A percentile compares a stretch with the other conserved stretches of the same genome.
phyloP scores from a whole-genome alignment of 257 asterid genomes.

The Linderniella brevidens region DNA sequence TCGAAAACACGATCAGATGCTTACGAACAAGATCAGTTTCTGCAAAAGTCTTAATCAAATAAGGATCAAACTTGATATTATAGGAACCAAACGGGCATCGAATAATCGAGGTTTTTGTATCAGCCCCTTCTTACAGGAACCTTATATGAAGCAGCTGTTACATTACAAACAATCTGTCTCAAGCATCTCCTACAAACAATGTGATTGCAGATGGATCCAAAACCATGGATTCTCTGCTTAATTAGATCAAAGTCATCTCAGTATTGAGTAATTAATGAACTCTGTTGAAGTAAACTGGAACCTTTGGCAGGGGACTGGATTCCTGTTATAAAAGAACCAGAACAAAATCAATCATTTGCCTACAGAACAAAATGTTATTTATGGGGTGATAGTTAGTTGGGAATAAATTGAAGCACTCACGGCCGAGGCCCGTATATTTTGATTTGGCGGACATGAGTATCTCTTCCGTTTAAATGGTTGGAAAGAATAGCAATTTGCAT shows the following conservation, averaged over 20 bases:
- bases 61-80: no score
- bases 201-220: background rate
- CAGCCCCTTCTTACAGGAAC: no score
- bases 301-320: slow-evolving; percentile 76
- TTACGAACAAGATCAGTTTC: no score
- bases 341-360: slow-evolving; percentile 5
- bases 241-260: slow-evolving; percentile 35
- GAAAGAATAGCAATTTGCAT: slow-evolving; percentile 71
- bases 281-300: slow-evolving; percentile 84
- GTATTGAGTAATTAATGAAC: slow-evolving; percentile 60
- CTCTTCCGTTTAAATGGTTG: slow-evolving; percentile 89
- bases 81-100: no score
- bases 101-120: no score
- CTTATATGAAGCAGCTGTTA: no score
- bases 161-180: no score
- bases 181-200: slow-evolving; percentile 1
- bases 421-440: slow-evolving; percentile 89
- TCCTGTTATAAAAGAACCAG: slow-evolving; percentile 35
- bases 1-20: no score
- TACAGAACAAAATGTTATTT: background rate
- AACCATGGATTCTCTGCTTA: background rate
- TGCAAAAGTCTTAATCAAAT: no score
- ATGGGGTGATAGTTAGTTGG: background rate
- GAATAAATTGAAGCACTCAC: slow-evolving; percentile 24
- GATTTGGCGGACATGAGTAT: slow-evolving; percentile 89